phyloP scores from a whole-genome alignment of 805 yeast species.

The Ogataea parapolymorpha region DNA sequence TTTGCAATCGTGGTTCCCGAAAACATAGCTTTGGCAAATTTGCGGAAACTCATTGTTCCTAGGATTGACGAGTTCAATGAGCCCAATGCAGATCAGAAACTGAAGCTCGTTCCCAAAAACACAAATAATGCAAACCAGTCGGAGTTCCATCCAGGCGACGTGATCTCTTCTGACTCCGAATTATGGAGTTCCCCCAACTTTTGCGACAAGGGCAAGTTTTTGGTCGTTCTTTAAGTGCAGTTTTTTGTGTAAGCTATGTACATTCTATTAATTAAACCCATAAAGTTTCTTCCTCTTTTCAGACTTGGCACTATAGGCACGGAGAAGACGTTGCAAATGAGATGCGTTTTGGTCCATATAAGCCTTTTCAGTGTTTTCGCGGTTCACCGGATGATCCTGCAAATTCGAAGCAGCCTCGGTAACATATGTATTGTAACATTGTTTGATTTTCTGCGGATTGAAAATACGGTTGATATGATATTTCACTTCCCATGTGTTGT shows the following conservation, averaged over 20 bases:
- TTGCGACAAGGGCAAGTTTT: constrained; percentile 33
- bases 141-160: constrained; percentile 19
- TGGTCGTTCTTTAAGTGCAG: constrained; percentile 23
- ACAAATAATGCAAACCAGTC: constrained; percentile 22
- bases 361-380: constrained; percentile 3
- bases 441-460: constrained; percentile 11
- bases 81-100: constrained; percentile 19
- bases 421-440: constrained; percentile 11
- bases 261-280: constrained; percentile 2
- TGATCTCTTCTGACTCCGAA: constrained; percentile 20
- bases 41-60: constrained; percentile 28
- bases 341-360: constrained; percentile 24
- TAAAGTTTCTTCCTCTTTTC: constrained; percentile 20
- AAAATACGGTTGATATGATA: constrained; percentile 22
- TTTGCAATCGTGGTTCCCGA: constrained; percentile 53
- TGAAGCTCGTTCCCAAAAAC: constrained; percentile 31
- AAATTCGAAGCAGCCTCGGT: constrained; percentile 7
- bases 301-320: constrained; percentile 34
- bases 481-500: constrained; percentile 27
- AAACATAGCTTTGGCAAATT: constrained; percentile 21
- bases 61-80: constrained; percentile 31
- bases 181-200: constrained; percentile 28
- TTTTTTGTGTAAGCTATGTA: constrained; percentile 5
- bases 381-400: neutral
- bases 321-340: constrained; percentile 22